Base-by-base conservation (phyloP, 2,329 filamentous ascomycete genomes). In the Hypoxylon sp. region DNA sequence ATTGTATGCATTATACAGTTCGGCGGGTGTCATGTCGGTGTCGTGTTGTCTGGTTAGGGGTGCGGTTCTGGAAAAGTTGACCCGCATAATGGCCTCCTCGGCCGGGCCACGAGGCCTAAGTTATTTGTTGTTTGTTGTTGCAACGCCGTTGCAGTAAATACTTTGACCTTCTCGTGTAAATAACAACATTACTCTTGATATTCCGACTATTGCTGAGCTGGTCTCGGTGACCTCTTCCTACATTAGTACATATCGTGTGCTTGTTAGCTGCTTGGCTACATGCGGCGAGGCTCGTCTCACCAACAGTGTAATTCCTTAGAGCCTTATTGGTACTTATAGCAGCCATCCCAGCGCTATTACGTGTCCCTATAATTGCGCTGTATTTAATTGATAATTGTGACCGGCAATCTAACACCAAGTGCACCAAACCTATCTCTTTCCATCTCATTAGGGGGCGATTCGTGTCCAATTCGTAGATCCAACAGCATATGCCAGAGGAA, bases 81-180 rank as follows among this genome's bases (percentile, higher is more conserved):
- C 51, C 63, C 60, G 45, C 63, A 53, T 55, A 46, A 43, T 57
- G 65, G 63, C 45, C 65, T 48, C 61, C 51, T 56, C 21, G 60
- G 65, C 59, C 68, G 60, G 65, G 56, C 61, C 49, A 36, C 36
- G 41, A 66, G 63, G 66, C 60, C 65, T 56, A 58, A 46, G 58
- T 65, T 59, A 41, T 60, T 63, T 65, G 61, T 65, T 41, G 61
- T 65, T 41, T 59, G 57, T 32, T 55, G 60, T 67, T 56, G 49
- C 63, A 65, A 62, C 49, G 17, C 50, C 23, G 60, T 69, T 69
- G 57, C 63, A 66, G 65, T 69, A 69, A 69, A 69, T 71, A 71
- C 53, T 25, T 58, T 56, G 52, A 41, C n/a, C 45, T 63, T 65
- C 68, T 66, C 46, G 28, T 69, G 63, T 71, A 71, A 69, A 71